phyloP scores from a whole-genome alignment of 169 alveolate species.

The Perkinsus marinus region DNA sequence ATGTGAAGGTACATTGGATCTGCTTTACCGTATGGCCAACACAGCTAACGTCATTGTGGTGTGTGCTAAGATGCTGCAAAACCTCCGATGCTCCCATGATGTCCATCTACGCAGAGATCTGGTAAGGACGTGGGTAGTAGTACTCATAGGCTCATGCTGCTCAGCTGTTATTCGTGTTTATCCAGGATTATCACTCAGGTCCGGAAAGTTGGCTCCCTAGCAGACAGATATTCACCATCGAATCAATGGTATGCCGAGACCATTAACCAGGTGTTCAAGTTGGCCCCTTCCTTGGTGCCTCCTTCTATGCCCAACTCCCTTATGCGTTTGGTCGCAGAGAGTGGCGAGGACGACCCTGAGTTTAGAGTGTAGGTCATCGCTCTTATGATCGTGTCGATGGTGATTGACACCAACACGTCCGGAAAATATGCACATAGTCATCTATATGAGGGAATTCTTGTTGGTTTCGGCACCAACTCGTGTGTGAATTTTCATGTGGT shows the following conservation, averaged over 20 bases:
- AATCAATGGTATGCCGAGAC: slow-evolving; percentile 3
- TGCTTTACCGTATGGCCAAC: slow-evolving; percentile 80
- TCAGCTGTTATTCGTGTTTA: too few species aligned
- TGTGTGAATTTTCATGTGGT: too few species aligned
- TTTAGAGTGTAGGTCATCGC: not conserved
- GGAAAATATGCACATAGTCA: too few species aligned
- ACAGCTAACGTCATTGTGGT: slow-evolving; percentile 77
- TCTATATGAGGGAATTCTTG: too few species aligned
- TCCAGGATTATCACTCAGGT: too few species aligned
- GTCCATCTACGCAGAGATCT: slow-evolving; percentile 7
- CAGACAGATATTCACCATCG: slow-evolving; percentile 1
- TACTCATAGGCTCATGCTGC: too few species aligned
- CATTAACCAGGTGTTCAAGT: not conserved
- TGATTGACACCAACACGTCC: too few species aligned
- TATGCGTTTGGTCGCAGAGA: not conserved
- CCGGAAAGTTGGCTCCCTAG: not conserved
- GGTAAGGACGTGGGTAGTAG: too few species aligned
- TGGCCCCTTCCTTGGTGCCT: slow-evolving; percentile 1
- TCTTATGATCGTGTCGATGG: not conserved
- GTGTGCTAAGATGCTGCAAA: slow-evolving; percentile 62
- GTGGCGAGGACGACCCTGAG: slow-evolving; percentile 1
- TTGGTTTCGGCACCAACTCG: too few species aligned
- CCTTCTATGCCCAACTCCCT: not conserved
- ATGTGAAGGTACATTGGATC: slow-evolving; percentile 68
- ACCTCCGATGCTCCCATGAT: slow-evolving; percentile 41